phyloP scores from a whole-genome alignment of 257 asterid genomes.

The Jasminum sambac region DNA sequence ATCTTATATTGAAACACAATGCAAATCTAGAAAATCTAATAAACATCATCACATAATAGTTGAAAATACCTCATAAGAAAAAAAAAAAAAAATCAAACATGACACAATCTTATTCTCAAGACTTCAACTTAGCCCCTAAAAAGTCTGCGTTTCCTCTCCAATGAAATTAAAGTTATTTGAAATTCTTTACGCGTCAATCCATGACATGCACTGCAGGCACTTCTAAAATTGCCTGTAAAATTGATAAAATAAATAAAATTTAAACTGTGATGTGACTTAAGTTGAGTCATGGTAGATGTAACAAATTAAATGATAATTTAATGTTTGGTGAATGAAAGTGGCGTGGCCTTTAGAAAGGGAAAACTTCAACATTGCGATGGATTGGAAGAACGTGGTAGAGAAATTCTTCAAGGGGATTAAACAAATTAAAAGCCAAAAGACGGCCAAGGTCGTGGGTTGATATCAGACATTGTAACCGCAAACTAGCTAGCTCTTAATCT shows the following conservation, averaged over 20 bases:
- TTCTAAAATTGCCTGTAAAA: conserved; percentile 20
- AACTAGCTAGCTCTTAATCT: conserved; percentile 3
- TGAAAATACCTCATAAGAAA: no score
- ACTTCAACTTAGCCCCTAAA: no score
- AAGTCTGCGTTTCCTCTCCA: no score
- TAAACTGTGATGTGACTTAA: conserved; percentile 27
- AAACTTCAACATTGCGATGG: not conserved
- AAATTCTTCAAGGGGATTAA: conserved; percentile 23
- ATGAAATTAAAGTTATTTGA: no score
- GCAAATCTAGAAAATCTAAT: no score
- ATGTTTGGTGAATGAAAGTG: conserved; percentile 16
- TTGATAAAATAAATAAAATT: conserved; percentile 9
- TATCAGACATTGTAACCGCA: conserved; percentile 24
- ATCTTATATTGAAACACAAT: no score
- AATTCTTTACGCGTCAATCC: no score
- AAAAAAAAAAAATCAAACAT: no score
- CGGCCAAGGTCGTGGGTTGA: conserved; percentile 48
- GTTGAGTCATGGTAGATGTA: conserved; percentile 15
- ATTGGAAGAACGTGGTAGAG: conserved; percentile 53
- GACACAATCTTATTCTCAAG: no score
- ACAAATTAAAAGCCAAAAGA: conserved; percentile 29
- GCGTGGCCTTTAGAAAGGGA: not conserved
- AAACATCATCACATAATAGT: no score
- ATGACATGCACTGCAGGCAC: not conserved
- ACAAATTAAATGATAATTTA: conserved; percentile 25